A percentile compares a stretch with the other conserved stretches of the same genome.
phyloP scores from a whole-genome alignment of 2,329 filamentous ascomycete species.

The Fusarium metavorans region DNA sequence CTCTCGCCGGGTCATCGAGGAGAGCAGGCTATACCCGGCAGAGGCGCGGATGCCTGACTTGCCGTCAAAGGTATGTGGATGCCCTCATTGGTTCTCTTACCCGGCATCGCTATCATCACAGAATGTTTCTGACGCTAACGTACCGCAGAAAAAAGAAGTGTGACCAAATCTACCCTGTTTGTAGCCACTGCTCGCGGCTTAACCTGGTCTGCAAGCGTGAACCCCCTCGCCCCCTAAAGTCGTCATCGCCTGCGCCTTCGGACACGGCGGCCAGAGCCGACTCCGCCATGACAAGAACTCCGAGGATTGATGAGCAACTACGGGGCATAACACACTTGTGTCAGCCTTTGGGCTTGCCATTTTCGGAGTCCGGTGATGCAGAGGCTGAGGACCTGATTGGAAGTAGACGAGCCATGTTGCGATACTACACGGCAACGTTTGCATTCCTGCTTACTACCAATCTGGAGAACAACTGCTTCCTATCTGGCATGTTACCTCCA shows the following conservation, averaged over 20 bases:
- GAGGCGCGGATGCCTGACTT: conserved; percentile 37
- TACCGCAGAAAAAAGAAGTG: background rate
- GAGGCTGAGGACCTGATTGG: background rate
- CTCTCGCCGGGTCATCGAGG: background rate
- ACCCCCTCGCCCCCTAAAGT: background rate
- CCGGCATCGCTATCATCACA: background rate
- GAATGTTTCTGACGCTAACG: background rate
- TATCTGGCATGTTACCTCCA: background rate
- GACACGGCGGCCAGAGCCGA: background rate
- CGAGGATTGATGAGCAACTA: background rate
- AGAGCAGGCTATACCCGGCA: conserved; percentile 36
- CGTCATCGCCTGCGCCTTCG: background rate
- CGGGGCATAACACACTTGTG: background rate
- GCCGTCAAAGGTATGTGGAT: conserved; percentile 23
- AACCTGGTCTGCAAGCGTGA: background rate
- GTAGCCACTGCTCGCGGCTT: background rate
- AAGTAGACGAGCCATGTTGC: background rate
- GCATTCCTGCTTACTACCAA: background rate
- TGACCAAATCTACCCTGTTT: background rate
- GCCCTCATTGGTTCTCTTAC: background rate
- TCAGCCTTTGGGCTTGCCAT: background rate
- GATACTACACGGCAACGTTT: background rate
- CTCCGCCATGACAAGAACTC: background rate
- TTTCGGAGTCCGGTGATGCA: background rate
- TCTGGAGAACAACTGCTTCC: background rate